Evolutionary conservation across 2,329 filamentous ascomycete species (phyloP), one percentile per base, ranked within the genome.

Genomic region (Aplosporella prunicola): DNA sequence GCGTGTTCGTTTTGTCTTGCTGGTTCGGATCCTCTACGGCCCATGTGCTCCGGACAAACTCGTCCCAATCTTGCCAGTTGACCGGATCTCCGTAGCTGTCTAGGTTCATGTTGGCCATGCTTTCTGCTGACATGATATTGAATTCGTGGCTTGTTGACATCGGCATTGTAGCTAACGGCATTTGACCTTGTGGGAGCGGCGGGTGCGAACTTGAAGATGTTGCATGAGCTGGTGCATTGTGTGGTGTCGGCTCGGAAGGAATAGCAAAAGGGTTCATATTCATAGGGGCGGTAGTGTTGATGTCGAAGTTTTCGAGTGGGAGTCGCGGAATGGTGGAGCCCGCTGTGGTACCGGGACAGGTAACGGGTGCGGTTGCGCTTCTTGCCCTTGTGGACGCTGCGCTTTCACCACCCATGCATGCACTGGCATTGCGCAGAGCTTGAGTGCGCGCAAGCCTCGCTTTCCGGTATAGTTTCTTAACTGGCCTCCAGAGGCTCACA

Each of bases 1-100:
- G 29, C 17, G 36, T 39, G 10, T 32, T 32, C 22, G 35, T 32
- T 8, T 39, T 32, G 14, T 33, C 24, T 18, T 39, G 36, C 17
- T n/a, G 23, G 7, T 22, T 20, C 10, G 30, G 15, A 11, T 28
- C 31, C 11, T 40, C 20, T 10, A 32, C 38, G 8, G 25, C 26
- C 38, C 38, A 40, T 5, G 38, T 40, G 20, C 38, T 40, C 22
- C 30, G 38, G 10, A 40, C 38, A 26, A 40, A 40, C 11, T 34
- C 32, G 16, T 35, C 25, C 38, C 38, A 40, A 23, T 40, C 38
- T 2, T 30, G 17, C 38, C 38, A 40, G 15, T 40, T 40, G 31
- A 40, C 38, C 5, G 38, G 38, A 6, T 40, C 38, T 14, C 25
- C 38, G 16, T 35, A 35, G 7, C 25, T 20, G 10, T 40, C 32